Evolutionary conservation across 768 basidiomycete species (phyloP).

Genomic region (Lactarius vividus): DNA sequence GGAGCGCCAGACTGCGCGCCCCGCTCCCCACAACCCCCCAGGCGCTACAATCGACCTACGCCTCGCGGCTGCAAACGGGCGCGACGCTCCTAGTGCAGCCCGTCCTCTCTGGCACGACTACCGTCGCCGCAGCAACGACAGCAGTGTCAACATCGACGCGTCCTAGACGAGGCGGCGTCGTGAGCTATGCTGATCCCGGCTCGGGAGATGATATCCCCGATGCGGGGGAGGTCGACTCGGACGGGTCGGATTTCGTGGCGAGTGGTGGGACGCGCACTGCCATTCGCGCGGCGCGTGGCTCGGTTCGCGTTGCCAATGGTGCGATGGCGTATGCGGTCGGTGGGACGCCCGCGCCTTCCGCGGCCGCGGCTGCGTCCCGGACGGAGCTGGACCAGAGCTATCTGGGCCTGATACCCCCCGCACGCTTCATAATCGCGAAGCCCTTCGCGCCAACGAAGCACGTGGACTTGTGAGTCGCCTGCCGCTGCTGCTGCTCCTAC

Average conservation of each 20-base stretch:
- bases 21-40: conserved; percentile 59
- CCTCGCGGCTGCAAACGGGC: conserved; percentile 89
- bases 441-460: conserved; percentile 59
- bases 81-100: conserved; percentile 90
- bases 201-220: conserved; percentile 81
- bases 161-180: conserved; percentile 58
- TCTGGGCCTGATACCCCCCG: conserved; percentile 80
- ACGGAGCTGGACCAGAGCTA: conserved; percentile 84
- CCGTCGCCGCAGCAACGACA: conserved; percentile 39
- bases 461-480: conserved; percentile 62
- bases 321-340: conserved; percentile 50
- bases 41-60: conserved; percentile 77
- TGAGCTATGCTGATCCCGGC: conserved; percentile 86
- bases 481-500: conserved; percentile 22
- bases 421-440: conserved; percentile 67
- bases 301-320: conserved; percentile 33
- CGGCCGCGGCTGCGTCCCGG: conserved; percentile 26
- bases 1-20: conserved; percentile 12
- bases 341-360: conserved; percentile 34
- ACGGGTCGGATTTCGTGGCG: conserved; percentile 78
- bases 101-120: conserved; percentile 44
- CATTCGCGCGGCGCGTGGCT: conserved; percentile 35
- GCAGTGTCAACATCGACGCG: conserved; percentile 37
- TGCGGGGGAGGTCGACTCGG: conserved; percentile 77
- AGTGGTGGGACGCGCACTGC: conserved; percentile 61